Evolutionary conservation across 2,329 filamentous ascomycete genomes (phyloP).

Genomic region (Ophiosphaerella narmari): DNA sequence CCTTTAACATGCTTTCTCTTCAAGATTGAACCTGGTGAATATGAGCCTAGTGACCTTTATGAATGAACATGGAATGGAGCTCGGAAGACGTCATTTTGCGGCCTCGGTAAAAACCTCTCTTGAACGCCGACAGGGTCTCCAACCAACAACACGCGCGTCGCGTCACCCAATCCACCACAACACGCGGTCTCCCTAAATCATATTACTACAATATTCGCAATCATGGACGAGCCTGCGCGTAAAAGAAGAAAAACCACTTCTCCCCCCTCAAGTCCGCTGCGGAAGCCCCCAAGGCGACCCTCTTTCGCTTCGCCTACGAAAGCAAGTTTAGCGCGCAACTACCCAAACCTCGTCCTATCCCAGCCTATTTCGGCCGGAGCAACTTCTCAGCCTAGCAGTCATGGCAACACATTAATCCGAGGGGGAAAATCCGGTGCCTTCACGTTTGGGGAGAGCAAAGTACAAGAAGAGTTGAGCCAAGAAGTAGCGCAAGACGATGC

Average conservation of each 20-base stretch:
- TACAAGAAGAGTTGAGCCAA: conserved; percentile 1
- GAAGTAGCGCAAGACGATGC: background rate
- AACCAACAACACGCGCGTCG: conserved; percentile 33
- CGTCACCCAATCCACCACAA: conserved; percentile 21
- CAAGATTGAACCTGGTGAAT: background rate
- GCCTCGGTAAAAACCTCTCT: conserved; percentile 31
- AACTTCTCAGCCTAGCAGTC: conserved; percentile 11
- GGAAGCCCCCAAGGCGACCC: conserved; percentile 39
- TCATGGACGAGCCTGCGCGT: conserved; percentile 39
- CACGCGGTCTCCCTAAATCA: background rate
- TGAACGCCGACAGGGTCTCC: conserved; percentile 21
- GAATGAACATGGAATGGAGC: background rate
- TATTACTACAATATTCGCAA: background rate
- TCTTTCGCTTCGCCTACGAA: conserved; percentile 49
- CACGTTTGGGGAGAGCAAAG: conserved; percentile 19
- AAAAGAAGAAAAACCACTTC: conserved; percentile 44
- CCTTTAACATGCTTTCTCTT: no score
- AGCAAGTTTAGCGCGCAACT: conserved; percentile 46
- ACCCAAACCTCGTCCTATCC: conserved; percentile 37
- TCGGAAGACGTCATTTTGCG: conserved; percentile 41
- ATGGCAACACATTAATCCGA: conserved; percentile 14
- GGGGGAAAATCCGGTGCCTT: conserved; percentile 26
- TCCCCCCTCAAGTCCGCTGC: conserved; percentile 32
- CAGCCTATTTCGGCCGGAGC: conserved; percentile 19
- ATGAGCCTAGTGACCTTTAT: background rate